These are phyloP conservation scores for Blepharisma japonicum DNA, from an alignment of 73 alveolate genomes.

Conservation along the genomic window DNA sequence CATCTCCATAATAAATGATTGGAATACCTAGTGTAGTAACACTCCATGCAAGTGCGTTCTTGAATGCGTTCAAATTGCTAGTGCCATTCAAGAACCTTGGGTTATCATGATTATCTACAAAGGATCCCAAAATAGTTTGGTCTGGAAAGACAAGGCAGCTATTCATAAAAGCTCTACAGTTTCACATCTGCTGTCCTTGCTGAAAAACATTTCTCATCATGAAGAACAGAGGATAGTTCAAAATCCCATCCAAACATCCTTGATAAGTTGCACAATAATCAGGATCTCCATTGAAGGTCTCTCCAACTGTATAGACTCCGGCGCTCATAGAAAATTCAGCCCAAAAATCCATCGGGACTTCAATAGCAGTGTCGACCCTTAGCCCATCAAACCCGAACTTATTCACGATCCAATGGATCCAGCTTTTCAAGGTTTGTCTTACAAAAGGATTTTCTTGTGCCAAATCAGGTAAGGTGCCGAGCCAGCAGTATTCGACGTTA, in stretches of 20 bases:
- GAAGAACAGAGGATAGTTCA: slow-evolving; percentile 89
- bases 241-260: slow-evolving; percentile 69
- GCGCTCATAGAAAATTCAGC: slow-evolving; percentile 68
- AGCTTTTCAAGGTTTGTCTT: slow-evolving; percentile 56
- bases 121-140: slow-evolving; percentile 49
- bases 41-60: slow-evolving; percentile 50
- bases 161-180: slow-evolving; percentile 32
- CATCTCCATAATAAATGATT: slow-evolving; percentile 92
- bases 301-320: slow-evolving; percentile 88
- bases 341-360: slow-evolving; percentile 90
- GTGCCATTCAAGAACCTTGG: slow-evolving; percentile 77
- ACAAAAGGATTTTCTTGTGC: slow-evolving; percentile 79
- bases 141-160: slow-evolving; percentile 29
- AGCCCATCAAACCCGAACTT: slow-evolving; percentile 91
- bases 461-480: slow-evolving; percentile 92
- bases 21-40: slow-evolving; percentile 91
- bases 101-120: slow-evolving; percentile 92
- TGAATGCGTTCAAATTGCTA: neutral
- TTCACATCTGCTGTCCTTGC: slow-evolving; percentile 42
- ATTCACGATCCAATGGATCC: slow-evolving; percentile 73
- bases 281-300: slow-evolving; percentile 61
- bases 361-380: slow-evolving; percentile 86
- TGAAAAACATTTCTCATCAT: slow-evolving; percentile 66
- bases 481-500: slow-evolving; percentile 82
- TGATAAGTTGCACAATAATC: slow-evolving; percentile 69